These are phyloP conservation scores for Macroventuria anomochaeta DNA, from an alignment of 2,329 filamentous ascomycete genomes.

Conservation along the genomic window DNA sequence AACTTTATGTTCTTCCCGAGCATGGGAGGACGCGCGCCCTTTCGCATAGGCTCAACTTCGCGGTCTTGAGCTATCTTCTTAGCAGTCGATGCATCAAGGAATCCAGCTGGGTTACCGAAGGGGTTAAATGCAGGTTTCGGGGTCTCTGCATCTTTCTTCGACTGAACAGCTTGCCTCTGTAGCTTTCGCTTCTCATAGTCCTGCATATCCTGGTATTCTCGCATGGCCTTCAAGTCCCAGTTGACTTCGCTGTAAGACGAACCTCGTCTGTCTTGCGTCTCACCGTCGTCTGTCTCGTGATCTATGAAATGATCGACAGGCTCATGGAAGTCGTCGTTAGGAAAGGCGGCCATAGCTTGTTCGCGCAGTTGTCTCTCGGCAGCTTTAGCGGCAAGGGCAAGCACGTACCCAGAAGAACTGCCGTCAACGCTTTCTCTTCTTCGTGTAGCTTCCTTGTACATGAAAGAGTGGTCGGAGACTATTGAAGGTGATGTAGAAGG, in stretches of 20 bases:
- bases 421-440: constrained; percentile 74
- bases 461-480: constrained; percentile 57
- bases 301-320: constrained; percentile 75
- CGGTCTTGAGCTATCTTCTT: constrained; percentile 46
- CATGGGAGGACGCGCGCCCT: constrained; percentile 78
- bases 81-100: constrained; percentile 31
- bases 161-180: constrained; percentile 41
- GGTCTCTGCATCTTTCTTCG: constrained; percentile 38
- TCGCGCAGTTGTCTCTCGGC: constrained; percentile 82
- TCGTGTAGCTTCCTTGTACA: constrained; percentile 62
- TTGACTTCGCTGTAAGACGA: constrained; percentile 69
- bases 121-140: constrained; percentile 32
- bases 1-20: constrained; percentile 82
- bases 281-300: constrained; percentile 59
- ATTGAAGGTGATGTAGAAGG: constrained; percentile 54
- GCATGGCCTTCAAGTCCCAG: constrained; percentile 84
- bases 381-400: constrained; percentile 79
- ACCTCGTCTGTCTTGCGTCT: constrained; percentile 56
- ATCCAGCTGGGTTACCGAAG: constrained; percentile 50
- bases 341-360: constrained; percentile 76
- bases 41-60: constrained; percentile 62
- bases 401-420: constrained; percentile 75
- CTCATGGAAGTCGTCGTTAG: constrained; percentile 72
- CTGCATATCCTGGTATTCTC: constrained; percentile 72
- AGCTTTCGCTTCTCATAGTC: constrained; percentile 44